Percentiles rank a stretch among this genome's conserved stretches.
Conservation (phyloP, 2,329 filamentous ascomycete species). For the Phialemoniopsis sp. region DNA sequence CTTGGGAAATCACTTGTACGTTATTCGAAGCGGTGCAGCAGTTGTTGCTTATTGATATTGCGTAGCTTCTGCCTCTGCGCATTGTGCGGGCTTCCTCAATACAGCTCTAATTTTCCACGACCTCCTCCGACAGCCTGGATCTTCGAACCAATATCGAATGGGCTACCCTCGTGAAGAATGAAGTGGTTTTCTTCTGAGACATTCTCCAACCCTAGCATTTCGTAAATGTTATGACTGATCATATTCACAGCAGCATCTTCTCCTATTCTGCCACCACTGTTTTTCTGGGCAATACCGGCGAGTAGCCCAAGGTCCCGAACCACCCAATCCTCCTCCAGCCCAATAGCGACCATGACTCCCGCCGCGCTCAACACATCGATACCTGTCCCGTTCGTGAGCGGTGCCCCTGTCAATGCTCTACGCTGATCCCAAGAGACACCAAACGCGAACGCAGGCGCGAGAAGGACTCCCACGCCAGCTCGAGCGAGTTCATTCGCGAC, state of each 20-base stretch:
- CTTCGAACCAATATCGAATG: slow-evolving; percentile 53
- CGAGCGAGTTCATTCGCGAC: slow-evolving; percentile 49
- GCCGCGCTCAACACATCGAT: slow-evolving; percentile 48
- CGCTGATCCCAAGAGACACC: slow-evolving; percentile 51
- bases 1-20: too few relatives aligned
- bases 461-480: slow-evolving; percentile 48
- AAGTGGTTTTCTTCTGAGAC: slow-evolving; percentile 29
- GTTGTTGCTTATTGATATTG: too few relatives aligned
- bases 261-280: slow-evolving; percentile 43
- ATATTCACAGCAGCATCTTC: slow-evolving; percentile 48
- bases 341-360: slow-evolving; percentile 48
- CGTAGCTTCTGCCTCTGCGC: too few relatives aligned
- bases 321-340: slow-evolving; percentile 53
- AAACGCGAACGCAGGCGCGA: slow-evolving; percentile 49
- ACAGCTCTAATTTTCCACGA: too few relatives aligned
- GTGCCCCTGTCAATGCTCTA: slow-evolving; percentile 52
- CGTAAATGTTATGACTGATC: slow-evolving; percentile 47
- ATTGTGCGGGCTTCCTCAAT: too few relatives aligned
- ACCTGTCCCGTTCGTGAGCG: slow-evolving; percentile 55
- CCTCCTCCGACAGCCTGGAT: slow-evolving; percentile 50
- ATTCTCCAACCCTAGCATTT: slow-evolving; percentile 40
- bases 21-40: too few relatives aligned
- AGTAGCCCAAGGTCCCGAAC: slow-evolving; percentile 50
- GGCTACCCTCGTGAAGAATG: slow-evolving; percentile 59
- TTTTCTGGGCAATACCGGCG: slow-evolving; percentile 51